Evolutionary conservation across 2,329 filamentous ascomycete species (phyloP).

Genomic region (Sclerotinia glacialis): DNA sequence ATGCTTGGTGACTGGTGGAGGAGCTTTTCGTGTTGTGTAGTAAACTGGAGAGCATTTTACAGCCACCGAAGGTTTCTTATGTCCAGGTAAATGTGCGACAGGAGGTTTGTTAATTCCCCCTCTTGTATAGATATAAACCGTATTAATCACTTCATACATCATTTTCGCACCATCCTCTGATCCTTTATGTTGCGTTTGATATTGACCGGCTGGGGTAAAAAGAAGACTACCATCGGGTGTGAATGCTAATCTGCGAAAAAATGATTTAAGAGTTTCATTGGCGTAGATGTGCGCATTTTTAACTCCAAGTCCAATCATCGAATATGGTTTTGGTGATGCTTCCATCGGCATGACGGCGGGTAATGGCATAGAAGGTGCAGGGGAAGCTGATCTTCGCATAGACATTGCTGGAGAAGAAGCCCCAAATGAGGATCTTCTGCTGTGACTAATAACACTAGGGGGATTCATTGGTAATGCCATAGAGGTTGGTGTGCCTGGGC

Average conservation of each 20-base stretch:
- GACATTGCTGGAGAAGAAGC: conserved; percentile 61
- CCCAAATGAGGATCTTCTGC: conserved; percentile 88
- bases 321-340: conserved; percentile 71
- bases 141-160: conserved; percentile 87
- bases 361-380: conserved; percentile 87
- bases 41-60: conserved; percentile 90
- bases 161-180: conserved; percentile 67
- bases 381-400: conserved; percentile 81
- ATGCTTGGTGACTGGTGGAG: conserved; percentile 73
- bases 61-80: conserved; percentile 96
- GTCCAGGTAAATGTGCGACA: conserved; percentile 88
- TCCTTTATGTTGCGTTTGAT: conserved; percentile 69
- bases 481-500: conserved; percentile 89
- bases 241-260: conserved; percentile 91
- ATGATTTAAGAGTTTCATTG: conserved; percentile 94
- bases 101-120: conserved; percentile 96
- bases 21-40: conserved; percentile 72
- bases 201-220: conserved; percentile 92
- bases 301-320: conserved; percentile 54
- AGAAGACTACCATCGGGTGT: conserved; percentile 92
- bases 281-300: conserved; percentile 90
- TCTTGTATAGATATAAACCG: conserved; percentile 95
- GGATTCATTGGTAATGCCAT: conserved; percentile 94
- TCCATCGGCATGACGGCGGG: conserved; percentile 95
- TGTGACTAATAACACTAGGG: conserved; percentile 82